Base-by-base conservation (phyloP, 164 flowering plant species). In the Annona squamosa region DNA sequence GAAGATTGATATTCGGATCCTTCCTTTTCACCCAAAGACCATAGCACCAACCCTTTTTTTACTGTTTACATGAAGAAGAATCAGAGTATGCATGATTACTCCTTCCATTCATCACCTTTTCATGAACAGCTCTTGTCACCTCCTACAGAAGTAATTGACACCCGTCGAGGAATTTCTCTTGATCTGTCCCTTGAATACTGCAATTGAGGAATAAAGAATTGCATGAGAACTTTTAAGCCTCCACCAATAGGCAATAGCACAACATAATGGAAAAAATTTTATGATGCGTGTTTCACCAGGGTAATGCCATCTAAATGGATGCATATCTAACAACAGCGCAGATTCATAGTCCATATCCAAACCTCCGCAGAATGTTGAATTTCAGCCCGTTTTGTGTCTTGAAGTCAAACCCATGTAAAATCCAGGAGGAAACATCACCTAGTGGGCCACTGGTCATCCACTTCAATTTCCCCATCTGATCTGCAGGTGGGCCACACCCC, bases 351-450 rank as follows among this genome's bases (percentile, higher is more conserved):
- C 37, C 65, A 70, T 52, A 52, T 26, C 37, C 45, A 70, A 59
- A 61, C 17, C 12, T 44, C 19, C 46, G 63, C 18, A 63, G 46
- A 63, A 46, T 9, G n/a, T 42, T 16, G 41, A 17, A 64, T n/a
- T 45, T 47, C 68, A 12, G 3, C 37, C 68, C 57, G n/a, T 4
- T 68, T 9, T 68, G n/a, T 75, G 72, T 74, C 72, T 73, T 68
- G 65, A 82, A 79, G 87, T 85, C 89, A 85, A 82, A 77, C 4
- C 72, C 43, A 59, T 71, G 75, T 69, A 46, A 71, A 74, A 72
- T 65, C 69, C 76, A 68, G 74, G 78, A 47, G 67, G 43, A 10
- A 46, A 46, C 66, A 52, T 52, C 46, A 72, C 63, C 47, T 64
- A 69, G 67, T 48, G 52, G 46, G 47, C 61, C 66, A 48, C 46